Percentiles rank a stretch among this genome's conserved stretches.
Conservation (phyloP, 176 grass and related monocot genomes). For the Typha latifolia region DNA sequence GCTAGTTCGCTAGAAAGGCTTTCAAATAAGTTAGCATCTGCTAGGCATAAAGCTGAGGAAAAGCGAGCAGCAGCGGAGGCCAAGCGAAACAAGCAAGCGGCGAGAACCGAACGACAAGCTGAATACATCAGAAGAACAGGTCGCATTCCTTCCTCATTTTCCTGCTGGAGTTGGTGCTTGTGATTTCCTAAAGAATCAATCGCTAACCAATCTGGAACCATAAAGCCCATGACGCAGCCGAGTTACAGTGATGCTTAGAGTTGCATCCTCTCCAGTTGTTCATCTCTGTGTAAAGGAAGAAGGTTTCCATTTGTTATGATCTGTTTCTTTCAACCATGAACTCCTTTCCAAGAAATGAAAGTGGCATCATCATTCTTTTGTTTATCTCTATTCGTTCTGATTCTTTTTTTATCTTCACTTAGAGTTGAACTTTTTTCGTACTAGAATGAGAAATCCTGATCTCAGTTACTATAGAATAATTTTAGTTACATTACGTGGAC, state of each 20-base stretch:
- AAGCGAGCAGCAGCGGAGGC: conserved; percentile 45
- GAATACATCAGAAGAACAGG: conserved; percentile 84
- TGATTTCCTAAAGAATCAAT: conserved; percentile 4
- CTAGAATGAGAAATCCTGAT: too few species aligned
- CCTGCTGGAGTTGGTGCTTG: conserved; percentile 59
- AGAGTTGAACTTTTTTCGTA: too few species aligned
- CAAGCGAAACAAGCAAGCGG: conserved; percentile 44
- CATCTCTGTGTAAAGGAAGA: neutral
- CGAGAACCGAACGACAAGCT: conserved; percentile 51
- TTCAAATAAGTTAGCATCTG: conserved; percentile 61
- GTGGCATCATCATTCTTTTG: neutral
- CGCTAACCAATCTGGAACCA: neutral
- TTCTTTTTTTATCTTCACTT: too few species aligned
- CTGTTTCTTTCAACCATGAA: neutral
- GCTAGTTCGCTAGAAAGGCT: conserved; percentile 57
- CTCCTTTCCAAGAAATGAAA: neutral
- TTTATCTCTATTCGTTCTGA: neutral
- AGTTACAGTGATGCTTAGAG: too few species aligned
- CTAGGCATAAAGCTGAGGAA: conserved; percentile 59
- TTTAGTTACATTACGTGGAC: too few species aligned
- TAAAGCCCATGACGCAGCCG: neutral
- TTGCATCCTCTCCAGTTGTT: neutral
- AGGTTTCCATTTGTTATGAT: neutral
- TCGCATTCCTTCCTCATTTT: conserved; percentile 35
- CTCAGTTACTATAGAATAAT: too few species aligned